Base-by-base conservation (phyloP, 345 rosid species). In the Moringa oleifera region DNA sequence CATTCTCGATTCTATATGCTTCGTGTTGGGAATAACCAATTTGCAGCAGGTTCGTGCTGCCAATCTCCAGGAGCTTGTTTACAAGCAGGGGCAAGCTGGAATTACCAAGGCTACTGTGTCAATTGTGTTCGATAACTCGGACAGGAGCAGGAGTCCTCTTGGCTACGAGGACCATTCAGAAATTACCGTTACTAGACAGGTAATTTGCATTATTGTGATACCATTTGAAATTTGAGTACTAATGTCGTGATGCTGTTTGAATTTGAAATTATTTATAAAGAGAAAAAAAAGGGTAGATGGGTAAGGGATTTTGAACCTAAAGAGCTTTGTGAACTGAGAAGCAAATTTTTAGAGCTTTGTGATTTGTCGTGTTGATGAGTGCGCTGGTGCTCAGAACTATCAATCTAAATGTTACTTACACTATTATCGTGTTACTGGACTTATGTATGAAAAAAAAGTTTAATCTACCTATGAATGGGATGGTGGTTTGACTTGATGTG, bases 21-120 rank as follows among this genome's bases (percentile, higher is more conserved):
- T 94, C 66, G 99, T 91, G 19, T 65, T 94, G 64, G 99, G 99
- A n/a, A 94, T 94, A 59, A 94, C 99, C 41, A 91, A 94, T 74
- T 79, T 94, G 78, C 97, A 91, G 80, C 99, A 94, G 70, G 99
- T 94, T 65, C 91, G 97, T 20, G 99, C 99, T 47, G 77, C 97
- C 6, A 94, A 91, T 73, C 89, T 94, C 18, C 99, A 94, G 73
- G 99, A 94, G 86, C 90, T 91, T 45, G 99, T 94, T 7, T 94
- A 94, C 79, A 94, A 94, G 85, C 99, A 94, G 80, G 99, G 99
- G 0, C 99, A 94, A 74, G 99, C 99, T 49, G 99, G 99, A 52
- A 89, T 94, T 24, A 91, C 99, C 10, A 94, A 89, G 54, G 96
- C 97, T 8, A 94, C 99, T 0, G 99, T 94, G 1, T 91, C 96